Evolutionary conservation across 495 filamentous ascomycete species (phyloP).

Genomic region (Amniculicola lignicola): DNA sequence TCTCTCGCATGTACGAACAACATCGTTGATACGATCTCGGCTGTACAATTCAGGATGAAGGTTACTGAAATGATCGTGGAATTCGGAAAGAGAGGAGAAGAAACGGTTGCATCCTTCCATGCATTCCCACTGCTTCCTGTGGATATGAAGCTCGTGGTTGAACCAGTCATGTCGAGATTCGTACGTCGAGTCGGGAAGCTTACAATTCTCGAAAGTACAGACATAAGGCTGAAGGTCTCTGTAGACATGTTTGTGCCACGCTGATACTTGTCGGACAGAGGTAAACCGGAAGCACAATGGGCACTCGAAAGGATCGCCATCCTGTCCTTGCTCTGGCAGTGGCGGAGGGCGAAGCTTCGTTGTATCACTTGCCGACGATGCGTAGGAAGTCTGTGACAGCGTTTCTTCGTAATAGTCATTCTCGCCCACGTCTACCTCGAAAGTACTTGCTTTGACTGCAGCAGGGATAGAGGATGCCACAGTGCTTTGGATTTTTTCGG

Average conservation of each 20-base stretch:
- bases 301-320: conserved; percentile 22
- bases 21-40: background rate
- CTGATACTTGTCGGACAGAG: conserved; percentile 2
- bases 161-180: conserved; percentile 24
- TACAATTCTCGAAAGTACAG: conserved; percentile 14
- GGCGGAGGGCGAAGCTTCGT: conserved; percentile 14
- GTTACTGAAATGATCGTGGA: conserved; percentile 2
- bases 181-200: conserved; percentile 4
- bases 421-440: background rate
- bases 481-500: conserved; percentile 9
- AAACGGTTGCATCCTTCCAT: conserved; percentile 7
- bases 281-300: conserved; percentile 18
- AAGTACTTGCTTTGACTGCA: conserved; percentile 3
- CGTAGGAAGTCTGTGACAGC: conserved; percentile 16
- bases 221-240: conserved; percentile 22
- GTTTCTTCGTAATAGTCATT: conserved; percentile 13
- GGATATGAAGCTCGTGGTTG: conserved; percentile 5
- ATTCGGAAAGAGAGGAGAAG: background rate
- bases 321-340: conserved; percentile 13
- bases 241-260: conserved; percentile 27
- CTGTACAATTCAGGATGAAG: conserved; percentile 2
- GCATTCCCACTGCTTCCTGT: conserved; percentile 17
- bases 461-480: conserved; percentile 17
- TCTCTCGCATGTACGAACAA: conserved; percentile 13
- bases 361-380: conserved; percentile 3